Evolutionary conservation across 2,329 filamentous ascomycete genomes (phyloP).

Genomic region (Dactylellina parvicollis): DNA sequence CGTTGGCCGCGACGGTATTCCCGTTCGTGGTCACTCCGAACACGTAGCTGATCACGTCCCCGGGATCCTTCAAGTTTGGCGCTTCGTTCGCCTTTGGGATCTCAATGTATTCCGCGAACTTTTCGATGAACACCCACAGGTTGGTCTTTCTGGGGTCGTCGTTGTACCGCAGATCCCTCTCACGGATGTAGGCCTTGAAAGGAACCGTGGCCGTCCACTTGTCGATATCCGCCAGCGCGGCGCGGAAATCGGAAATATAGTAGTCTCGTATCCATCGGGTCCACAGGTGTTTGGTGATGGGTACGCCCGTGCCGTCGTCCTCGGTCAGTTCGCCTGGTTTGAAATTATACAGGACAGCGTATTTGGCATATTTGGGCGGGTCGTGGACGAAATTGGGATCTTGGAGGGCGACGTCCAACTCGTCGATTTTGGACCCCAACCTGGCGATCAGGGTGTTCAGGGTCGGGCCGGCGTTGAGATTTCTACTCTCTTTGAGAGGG

Average conservation of each 20-base stretch:
- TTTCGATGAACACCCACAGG: neutral
- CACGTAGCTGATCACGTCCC: neutral
- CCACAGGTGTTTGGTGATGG: neutral
- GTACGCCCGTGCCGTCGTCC: neutral
- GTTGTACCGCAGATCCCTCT: neutral
- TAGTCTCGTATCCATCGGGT: neutral
- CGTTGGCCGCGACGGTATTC: neutral
- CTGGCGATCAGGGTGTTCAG: neutral
- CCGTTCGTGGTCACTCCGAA: neutral
- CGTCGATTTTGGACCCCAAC: neutral
- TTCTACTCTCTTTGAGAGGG: too few relatives aligned
- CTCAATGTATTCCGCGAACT: neutral
- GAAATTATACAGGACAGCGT: neutral
- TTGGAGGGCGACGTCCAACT: neutral
- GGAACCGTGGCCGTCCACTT: neutral
- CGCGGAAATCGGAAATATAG: neutral
- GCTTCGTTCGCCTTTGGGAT: neutral
- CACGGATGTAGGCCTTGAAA: neutral
- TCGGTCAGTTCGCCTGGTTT: neutral
- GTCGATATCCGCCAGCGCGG: neutral
- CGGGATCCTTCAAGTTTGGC: neutral
- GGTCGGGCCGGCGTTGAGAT: too few relatives aligned
- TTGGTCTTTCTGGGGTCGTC: neutral
- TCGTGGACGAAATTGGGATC: neutral
- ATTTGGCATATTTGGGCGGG: neutral